phyloP scores from a whole-genome alignment of 805 yeast genomes.

The Tetrapisispora nanseiensis region DNA sequence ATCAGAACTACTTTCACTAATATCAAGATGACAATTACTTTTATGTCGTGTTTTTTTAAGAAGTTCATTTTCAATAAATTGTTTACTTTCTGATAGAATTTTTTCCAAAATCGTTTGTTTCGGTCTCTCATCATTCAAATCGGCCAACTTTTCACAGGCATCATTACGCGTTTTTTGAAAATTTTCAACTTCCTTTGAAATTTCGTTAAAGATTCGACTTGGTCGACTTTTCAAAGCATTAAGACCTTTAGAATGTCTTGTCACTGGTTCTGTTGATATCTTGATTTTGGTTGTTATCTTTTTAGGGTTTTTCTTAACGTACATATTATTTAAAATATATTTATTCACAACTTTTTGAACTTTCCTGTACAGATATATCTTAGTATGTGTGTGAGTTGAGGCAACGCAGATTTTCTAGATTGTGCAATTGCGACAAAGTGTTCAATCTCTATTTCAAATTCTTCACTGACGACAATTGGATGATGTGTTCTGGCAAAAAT shows the following conservation, averaged over 20 bases:
- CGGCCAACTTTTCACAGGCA: slow-evolving; percentile 1
- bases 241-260: background rate
- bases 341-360: no score
- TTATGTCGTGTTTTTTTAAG: background rate
- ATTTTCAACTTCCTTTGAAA: background rate
- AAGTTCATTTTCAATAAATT: background rate
- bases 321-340: no score
- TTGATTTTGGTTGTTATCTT: background rate
- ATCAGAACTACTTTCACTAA: background rate
- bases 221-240: background rate
- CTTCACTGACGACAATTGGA: no score
- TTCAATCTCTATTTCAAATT: no score
- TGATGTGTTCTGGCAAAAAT: no score
- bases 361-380: no score
- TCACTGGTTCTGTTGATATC: no score
- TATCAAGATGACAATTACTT: background rate
- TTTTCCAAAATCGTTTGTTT: background rate
- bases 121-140: slow-evolving; percentile 2
- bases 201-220: background rate
- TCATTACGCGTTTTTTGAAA: background rate
- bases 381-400: no score
- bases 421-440: no score
- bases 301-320: background rate
- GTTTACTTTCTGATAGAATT: slow-evolving; percentile 1
- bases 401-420: no score